These are phyloP conservation scores for Blastobotrys petasosporus DNA, from an alignment of 1,139 yeast genomes.

Conservation along the genomic window DNA sequence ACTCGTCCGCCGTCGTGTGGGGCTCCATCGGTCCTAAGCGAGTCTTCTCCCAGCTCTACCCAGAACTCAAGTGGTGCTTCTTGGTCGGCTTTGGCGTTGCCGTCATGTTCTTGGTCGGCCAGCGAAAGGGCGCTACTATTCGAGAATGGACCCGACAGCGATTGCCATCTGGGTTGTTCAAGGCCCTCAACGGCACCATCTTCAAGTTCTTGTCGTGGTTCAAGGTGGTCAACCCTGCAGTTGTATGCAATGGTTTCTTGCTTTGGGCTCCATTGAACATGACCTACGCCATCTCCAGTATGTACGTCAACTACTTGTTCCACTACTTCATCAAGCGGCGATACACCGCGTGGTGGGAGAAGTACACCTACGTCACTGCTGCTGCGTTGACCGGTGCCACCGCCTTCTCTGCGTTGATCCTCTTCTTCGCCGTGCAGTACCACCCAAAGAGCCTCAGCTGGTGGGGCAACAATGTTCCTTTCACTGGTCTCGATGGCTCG, in stretches of 20 bases:
- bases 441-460: conserved; percentile 38
- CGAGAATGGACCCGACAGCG: conserved; percentile 37
- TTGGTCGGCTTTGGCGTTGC: conserved; percentile 41
- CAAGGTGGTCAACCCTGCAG: conserved; percentile 44
- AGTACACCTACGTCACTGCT: conserved; percentile 47
- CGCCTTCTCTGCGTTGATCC: conserved; percentile 35
- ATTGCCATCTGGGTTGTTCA: conserved; percentile 6
- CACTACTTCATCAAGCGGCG: conserved; percentile 48
- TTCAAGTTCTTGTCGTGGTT: conserved; percentile 39
- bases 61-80: conserved; percentile 43
- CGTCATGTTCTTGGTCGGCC: conserved; percentile 42
- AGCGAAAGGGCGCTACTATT: conserved; percentile 43
- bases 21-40: conserved; percentile 64
- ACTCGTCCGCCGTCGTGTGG: conserved; percentile 51
- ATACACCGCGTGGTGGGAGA: conserved; percentile 46
- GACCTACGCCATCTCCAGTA: conserved; percentile 46
- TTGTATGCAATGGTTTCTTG: conserved; percentile 43
- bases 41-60: conserved; percentile 45
- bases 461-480: conserved; percentile 54
- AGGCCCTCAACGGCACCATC: conserved; percentile 12
- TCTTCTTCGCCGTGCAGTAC: conserved; percentile 51
- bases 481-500: conserved; percentile 41
- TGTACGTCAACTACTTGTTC: conserved; percentile 46
- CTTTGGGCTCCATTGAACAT: conserved; percentile 48
- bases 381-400: conserved; percentile 55